Conservation (phyloP, 2,329 filamentous ascomycete genomes). For the Neoscytalidium dimidiatum region DNA sequence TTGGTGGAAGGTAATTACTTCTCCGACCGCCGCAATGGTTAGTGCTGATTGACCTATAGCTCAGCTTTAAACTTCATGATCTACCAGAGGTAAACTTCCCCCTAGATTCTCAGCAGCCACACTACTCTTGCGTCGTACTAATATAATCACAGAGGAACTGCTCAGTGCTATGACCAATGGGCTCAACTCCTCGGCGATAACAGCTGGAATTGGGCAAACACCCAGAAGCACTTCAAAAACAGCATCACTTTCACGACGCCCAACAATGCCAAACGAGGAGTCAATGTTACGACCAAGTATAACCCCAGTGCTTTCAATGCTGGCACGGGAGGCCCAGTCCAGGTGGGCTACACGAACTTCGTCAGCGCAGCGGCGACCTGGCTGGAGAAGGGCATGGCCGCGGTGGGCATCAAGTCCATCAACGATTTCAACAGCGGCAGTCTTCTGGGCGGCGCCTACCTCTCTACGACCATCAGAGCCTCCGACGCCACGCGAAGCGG, state of each 20-base stretch:
- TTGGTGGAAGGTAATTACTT: constrained; percentile 28
- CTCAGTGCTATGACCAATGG: constrained; percentile 30
- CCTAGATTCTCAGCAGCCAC: background rate
- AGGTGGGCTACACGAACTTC: constrained; percentile 33
- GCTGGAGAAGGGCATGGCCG: constrained; percentile 27
- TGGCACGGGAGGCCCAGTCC: constrained; percentile 26
- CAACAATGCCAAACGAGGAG: constrained; percentile 25
- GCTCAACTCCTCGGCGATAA: constrained; percentile 33
- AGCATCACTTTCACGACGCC: constrained; percentile 33
- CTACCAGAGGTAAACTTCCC: constrained; percentile 25
- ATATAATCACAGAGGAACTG: constrained; percentile 19
- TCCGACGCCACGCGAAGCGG: constrained; percentile 26
- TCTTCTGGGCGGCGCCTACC: constrained; percentile 27
- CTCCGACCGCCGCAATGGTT: background rate
- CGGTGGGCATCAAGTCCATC: constrained; percentile 25
- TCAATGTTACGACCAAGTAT: constrained; percentile 26
- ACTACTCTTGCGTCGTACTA: background rate
- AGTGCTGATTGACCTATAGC: constrained; percentile 21
- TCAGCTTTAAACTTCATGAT: constrained; percentile 31
- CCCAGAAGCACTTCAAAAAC: constrained; percentile 33
- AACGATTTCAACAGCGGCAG: constrained; percentile 29
- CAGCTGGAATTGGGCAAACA: constrained; percentile 30
- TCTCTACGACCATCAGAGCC: constrained; percentile 34
- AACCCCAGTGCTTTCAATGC: constrained; percentile 24
- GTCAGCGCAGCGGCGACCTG: constrained; percentile 28